Percentiles rank a stretch among this genome's conserved stretches.
phyloP scores from a whole-genome alignment of 306 rosid genomes.

The Dryas drummondii region DNA sequence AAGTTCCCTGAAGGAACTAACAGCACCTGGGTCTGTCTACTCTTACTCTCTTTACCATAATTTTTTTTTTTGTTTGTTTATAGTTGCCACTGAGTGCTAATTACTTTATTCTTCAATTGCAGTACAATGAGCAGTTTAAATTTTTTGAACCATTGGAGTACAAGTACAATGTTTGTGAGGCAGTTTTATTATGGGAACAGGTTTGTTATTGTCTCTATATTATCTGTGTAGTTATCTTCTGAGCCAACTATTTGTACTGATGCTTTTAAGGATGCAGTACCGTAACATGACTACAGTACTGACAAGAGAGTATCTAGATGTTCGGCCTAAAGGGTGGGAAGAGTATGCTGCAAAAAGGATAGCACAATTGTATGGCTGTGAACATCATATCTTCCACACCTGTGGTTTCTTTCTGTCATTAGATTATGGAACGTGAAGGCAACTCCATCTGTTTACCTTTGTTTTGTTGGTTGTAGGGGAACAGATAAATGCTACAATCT shows the following conservation, averaged over 20 bases:
- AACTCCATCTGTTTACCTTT: slow-evolving; percentile 16
- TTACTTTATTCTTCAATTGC: slow-evolving; percentile 33
- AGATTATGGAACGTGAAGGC: not conserved
- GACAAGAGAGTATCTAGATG: slow-evolving; percentile 89
- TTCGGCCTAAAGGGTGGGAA: slow-evolving; percentile 86
- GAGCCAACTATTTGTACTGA: slow-evolving; percentile 25
- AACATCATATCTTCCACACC: not conserved
- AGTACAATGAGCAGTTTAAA: slow-evolving; percentile 91
- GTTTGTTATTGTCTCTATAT: slow-evolving; percentile 41
- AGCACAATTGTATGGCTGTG: slow-evolving; percentile 73
- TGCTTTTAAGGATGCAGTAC: slow-evolving; percentile 56
- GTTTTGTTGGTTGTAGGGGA: slow-evolving; percentile 48
- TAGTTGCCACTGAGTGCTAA: slow-evolving; percentile 23
- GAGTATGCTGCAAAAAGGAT: slow-evolving; percentile 88
- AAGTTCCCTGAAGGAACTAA: slow-evolving; percentile 87
- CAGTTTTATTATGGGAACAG: slow-evolving; percentile 93
- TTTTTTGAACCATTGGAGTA: slow-evolving; percentile 81
- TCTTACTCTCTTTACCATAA: slow-evolving; percentile 7
- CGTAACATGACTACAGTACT: slow-evolving; percentile 96
- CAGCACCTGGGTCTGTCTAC: slow-evolving; percentile 85
- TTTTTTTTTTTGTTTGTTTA: not conserved
- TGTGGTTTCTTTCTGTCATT: slow-evolving; percentile 16
- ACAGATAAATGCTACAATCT: slow-evolving; percentile 68
- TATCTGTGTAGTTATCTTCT: slow-evolving; percentile 8
- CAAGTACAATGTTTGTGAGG: slow-evolving; percentile 72